Conservation (phyloP, 345 rosid genomes). For the Sonneratia caseolaris region DNA sequence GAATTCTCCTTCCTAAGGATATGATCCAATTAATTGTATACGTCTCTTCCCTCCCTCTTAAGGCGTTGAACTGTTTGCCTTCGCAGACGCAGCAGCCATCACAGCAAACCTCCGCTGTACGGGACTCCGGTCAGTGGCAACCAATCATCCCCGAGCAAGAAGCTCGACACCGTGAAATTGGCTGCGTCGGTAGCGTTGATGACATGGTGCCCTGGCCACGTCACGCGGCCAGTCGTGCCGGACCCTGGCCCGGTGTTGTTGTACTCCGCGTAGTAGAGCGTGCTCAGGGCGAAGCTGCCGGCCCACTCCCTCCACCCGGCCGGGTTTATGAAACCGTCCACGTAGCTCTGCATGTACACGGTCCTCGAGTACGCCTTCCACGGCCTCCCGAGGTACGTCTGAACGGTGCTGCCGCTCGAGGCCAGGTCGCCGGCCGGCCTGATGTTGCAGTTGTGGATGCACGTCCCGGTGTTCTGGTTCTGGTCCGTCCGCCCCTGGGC, state of each 20-base stretch:
- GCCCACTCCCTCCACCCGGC: constrained; percentile 67
- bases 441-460: constrained; percentile 27
- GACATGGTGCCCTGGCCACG: constrained; percentile 56
- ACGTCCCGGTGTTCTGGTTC: constrained; percentile 38
- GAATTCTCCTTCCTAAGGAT: no score
- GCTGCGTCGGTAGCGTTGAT: constrained; percentile 49
- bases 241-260: constrained; percentile 63
- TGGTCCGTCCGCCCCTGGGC: constrained; percentile 37
- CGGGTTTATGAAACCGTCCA: constrained; percentile 44
- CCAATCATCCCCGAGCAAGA: constrained; percentile 61
- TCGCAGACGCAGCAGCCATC: background rate
- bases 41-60: background rate
- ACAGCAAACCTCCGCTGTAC: constrained; percentile 19
- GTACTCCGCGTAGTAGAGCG: constrained; percentile 62
- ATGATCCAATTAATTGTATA: no score
- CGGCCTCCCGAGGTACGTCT: constrained; percentile 45
- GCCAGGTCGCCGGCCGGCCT: constrained; percentile 23
- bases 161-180: constrained; percentile 49
- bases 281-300: constrained; percentile 47
- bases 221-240: constrained; percentile 34
- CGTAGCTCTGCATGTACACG: constrained; percentile 43
- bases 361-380: constrained; percentile 78
- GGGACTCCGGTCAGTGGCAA: constrained; percentile 55
- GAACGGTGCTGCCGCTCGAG: constrained; percentile 9
- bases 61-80: background rate